Evolutionary conservation across 2,329 filamentous ascomycete species (phyloP).

Genomic region (Bipolaris oryzae): DNA sequence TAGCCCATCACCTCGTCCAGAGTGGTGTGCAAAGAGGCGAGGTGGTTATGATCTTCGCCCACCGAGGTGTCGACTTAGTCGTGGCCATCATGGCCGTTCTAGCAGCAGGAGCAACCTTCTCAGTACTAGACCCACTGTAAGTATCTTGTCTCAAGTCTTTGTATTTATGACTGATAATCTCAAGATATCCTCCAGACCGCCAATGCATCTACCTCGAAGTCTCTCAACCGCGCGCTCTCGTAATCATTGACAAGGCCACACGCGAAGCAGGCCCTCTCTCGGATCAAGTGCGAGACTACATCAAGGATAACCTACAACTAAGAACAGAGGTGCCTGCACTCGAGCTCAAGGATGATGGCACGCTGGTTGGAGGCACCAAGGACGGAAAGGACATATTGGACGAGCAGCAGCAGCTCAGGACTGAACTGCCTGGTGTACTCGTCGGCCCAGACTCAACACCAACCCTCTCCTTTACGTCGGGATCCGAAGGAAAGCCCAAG

Average conservation of each 20-base stretch:
- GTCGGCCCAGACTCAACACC: slow-evolving; percentile 86
- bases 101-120: slow-evolving; percentile 65
- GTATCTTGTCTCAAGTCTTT: slow-evolving; percentile 37
- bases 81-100: slow-evolving; percentile 78
- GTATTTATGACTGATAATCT: slow-evolving; percentile 10
- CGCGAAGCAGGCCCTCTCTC: slow-evolving; percentile 69
- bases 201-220: slow-evolving; percentile 86
- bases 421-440: slow-evolving; percentile 69
- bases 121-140: slow-evolving; percentile 76
- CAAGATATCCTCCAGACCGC: slow-evolving; percentile 76
- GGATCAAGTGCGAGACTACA: slow-evolving; percentile 67
- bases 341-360: slow-evolving; percentile 72
- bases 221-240: slow-evolving; percentile 72
- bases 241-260: slow-evolving; percentile 74
- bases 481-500: slow-evolving; percentile 80
- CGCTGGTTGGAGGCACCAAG: slow-evolving; percentile 69
- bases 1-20: slow-evolving; percentile 79
- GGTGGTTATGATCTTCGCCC: slow-evolving; percentile 90
- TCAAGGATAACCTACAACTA: slow-evolving; percentile 73
- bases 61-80: slow-evolving; percentile 79
- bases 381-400: slow-evolving; percentile 72
- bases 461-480: slow-evolving; percentile 68
- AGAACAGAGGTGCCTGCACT: slow-evolving; percentile 77
- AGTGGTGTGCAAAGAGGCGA: slow-evolving; percentile 78
- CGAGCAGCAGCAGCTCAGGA: slow-evolving; percentile 58